These are phyloP conservation scores for Aethionema arabicum DNA, from an alignment of 345 rosid species.

Conservation along the genomic window DNA sequence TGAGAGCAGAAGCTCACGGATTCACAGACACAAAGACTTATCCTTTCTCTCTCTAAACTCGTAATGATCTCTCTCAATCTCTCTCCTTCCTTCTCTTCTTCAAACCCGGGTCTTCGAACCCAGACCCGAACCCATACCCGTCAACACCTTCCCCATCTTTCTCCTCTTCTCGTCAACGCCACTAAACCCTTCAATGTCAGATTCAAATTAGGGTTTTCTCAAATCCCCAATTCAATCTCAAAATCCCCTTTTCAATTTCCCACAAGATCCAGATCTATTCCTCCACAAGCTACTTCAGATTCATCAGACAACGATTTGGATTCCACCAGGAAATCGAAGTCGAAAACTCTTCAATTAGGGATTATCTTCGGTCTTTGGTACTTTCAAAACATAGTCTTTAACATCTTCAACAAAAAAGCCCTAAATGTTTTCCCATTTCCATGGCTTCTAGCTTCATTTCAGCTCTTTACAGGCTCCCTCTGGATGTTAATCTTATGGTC, in stretches of 20 bases:
- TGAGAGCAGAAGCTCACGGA: slow-evolving; percentile 24
- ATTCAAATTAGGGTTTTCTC: slow-evolving; percentile 42
- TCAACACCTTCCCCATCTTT: slow-evolving; percentile 26
- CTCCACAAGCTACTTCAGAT: slow-evolving; percentile 28
- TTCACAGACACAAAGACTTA: neutral
- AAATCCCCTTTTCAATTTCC: slow-evolving; percentile 35
- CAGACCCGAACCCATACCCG: slow-evolving; percentile 37
- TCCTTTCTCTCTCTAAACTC: slow-evolving; percentile 22
- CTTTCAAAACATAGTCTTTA: slow-evolving; percentile 89
- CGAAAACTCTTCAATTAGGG: slow-evolving; percentile 63
- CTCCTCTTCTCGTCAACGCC: slow-evolving; percentile 37
- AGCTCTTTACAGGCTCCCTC: slow-evolving; percentile 82
- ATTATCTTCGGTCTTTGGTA: slow-evolving; percentile 87
- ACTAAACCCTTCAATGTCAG: slow-evolving; percentile 34
- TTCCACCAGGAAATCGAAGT: slow-evolving; percentile 25
- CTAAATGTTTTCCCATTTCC: slow-evolving; percentile 88
- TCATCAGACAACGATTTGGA: slow-evolving; percentile 44
- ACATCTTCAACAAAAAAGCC: slow-evolving; percentile 89
- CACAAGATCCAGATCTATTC: slow-evolving; percentile 39
- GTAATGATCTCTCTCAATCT: slow-evolving; percentile 60
- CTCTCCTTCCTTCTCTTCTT: slow-evolving; percentile 37
- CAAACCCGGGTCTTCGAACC: slow-evolving; percentile 38
- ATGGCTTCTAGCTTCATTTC: slow-evolving; percentile 96
- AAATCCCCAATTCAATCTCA: slow-evolving; percentile 34
- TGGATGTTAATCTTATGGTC: slow-evolving; percentile 93